Conservation (phyloP, 1,139 yeast genomes). For the Saccharomyces hybrid region DNA sequence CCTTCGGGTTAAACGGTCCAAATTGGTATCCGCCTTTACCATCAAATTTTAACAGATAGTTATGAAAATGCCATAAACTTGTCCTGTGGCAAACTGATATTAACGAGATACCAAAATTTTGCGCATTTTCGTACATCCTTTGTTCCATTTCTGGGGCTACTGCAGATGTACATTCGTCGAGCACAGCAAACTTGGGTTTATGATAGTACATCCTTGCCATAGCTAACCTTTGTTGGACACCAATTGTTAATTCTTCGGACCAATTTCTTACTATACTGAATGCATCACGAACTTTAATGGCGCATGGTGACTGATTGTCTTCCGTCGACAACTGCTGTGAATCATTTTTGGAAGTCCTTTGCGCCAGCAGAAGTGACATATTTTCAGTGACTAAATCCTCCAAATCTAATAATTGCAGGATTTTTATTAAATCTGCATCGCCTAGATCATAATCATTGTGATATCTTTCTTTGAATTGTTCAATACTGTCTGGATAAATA, state of each 20-base stretch:
- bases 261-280: slow-evolving; percentile 72
- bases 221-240: slow-evolving; percentile 90
- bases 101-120: slow-evolving; percentile 69
- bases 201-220: slow-evolving; percentile 91
- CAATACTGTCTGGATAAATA: slow-evolving; percentile 71
- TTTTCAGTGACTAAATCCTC: slow-evolving; percentile 45
- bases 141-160: slow-evolving; percentile 89
- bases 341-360: slow-evolving; percentile 11
- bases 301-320: slow-evolving; percentile 10
- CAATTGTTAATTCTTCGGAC: slow-evolving; percentile 82
- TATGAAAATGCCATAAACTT: slow-evolving; percentile 89
- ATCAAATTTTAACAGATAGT: slow-evolving; percentile 71
- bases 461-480: slow-evolving; percentile 44
- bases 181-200: slow-evolving; percentile 83
- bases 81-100: slow-evolving; percentile 90
- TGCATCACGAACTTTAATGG: slow-evolving; percentile 37
- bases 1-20: slow-evolving; percentile 60
- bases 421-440: slow-evolving; percentile 56
- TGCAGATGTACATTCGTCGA: slow-evolving; percentile 94
- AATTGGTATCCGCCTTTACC: slow-evolving; percentile 74
- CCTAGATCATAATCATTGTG: slow-evolving; percentile 35
- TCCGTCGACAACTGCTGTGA: slow-evolving; percentile 11
- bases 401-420: slow-evolving; percentile 53
- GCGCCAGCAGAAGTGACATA: slow-evolving; percentile 31
- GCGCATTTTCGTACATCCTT: slow-evolving; percentile 81